These are phyloP conservation scores for Dittrichia graveolens DNA, from an alignment of 129 eudicot species.

Conservation along the genomic window DNA sequence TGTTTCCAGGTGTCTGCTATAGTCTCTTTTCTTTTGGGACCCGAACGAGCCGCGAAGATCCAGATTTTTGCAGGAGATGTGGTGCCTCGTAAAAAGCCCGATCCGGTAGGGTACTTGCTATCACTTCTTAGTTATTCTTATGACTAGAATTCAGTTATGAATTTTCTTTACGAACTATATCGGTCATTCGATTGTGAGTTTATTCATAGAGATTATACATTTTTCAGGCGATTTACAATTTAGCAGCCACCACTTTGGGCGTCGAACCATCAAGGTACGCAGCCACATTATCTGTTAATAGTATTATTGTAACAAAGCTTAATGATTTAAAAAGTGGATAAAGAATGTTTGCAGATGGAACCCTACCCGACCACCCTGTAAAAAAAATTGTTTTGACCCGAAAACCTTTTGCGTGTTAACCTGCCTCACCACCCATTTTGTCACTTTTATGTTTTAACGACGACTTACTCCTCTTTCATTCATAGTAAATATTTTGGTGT, in stretches of 20 bases:
- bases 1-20: constrained; percentile 87
- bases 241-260: constrained; percentile 86
- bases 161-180: neutral
- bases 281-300: neutral
- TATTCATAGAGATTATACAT: neutral
- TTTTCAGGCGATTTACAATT: constrained; percentile 81
- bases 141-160: neutral
- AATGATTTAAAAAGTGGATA: no score
- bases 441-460: neutral
- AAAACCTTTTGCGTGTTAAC: no score
- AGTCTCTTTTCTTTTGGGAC: constrained; percentile 90
- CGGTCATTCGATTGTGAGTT: neutral
- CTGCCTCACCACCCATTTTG: no score
- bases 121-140: neutral
- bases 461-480: neutral
- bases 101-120: constrained; percentile 61
- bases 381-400: no score
- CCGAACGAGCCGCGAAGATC: constrained; percentile 83
- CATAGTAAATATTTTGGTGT: neutral
- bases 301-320: neutral
- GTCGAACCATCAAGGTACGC: constrained; percentile 83
- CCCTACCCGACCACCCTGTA: no score
- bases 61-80: constrained; percentile 97
- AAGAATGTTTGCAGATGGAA: no score
- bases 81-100: constrained; percentile 97